These are phyloP conservation scores for Orobanche coerulescens DNA, from an alignment of 257 asterid genomes.

Conservation along the genomic window DNA sequence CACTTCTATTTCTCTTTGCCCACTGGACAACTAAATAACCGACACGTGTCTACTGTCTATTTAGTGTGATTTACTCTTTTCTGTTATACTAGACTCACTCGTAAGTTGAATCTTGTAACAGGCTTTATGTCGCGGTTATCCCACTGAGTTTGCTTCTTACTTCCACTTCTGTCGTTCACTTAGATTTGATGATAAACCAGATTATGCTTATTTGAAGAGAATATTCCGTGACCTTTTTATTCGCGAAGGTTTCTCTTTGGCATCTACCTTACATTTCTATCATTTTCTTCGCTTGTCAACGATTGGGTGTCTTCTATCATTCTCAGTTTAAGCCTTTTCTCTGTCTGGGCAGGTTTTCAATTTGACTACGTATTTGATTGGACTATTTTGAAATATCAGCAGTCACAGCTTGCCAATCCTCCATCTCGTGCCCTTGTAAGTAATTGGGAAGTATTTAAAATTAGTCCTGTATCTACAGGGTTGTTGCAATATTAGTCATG, in stretches of 20 bases:
- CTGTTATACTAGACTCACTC: constrained; percentile 8
- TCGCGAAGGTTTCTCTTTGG: constrained; percentile 33
- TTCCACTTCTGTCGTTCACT: constrained; percentile 55
- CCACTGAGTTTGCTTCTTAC: constrained; percentile 52
- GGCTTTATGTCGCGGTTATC: constrained; percentile 45
- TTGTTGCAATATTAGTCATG: no score
- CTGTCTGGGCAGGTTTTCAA: constrained; percentile 34
- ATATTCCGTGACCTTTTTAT: constrained; percentile 49
- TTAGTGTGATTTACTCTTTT: no score
- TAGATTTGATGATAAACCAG: constrained; percentile 54
- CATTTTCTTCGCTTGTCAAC: background rate
- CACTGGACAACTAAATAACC: no score
- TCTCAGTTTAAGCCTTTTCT: constrained; percentile 8
- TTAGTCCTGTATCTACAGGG: no score
- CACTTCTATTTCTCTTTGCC: no score
- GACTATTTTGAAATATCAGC: constrained; percentile 61
- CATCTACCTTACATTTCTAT: constrained; percentile 1
- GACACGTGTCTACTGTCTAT: no score
- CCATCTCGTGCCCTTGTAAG: constrained; percentile 83
- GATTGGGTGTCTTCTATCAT: background rate
- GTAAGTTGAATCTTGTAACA: constrained; percentile 17
- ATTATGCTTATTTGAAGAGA: constrained; percentile 50
- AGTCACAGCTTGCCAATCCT: constrained; percentile 85
- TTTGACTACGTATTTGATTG: constrained; percentile 48
- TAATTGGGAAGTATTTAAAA: no score